Evolutionary conservation across 306 rosid genomes (phyloP).

Genomic region (Quercus variabilis): DNA sequence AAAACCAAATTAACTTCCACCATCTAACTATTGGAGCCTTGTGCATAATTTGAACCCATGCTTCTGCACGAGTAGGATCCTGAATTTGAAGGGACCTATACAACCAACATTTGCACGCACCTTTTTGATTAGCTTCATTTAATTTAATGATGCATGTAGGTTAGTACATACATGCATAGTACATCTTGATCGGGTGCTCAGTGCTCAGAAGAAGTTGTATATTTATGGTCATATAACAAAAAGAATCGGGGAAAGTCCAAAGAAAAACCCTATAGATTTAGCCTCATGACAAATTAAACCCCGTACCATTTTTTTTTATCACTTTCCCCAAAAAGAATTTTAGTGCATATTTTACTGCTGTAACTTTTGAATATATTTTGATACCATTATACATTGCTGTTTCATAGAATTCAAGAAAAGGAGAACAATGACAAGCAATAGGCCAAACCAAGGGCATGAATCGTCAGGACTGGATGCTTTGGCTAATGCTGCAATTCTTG

Average conservation of each 20-base stretch:
- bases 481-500: constrained; percentile 85
- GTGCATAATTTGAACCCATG: no score
- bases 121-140: background rate
- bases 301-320: no score
- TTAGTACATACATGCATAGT: background rate
- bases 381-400: constrained; percentile 18
- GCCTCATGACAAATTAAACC: no score
- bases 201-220: background rate
- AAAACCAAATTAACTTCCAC: no score
- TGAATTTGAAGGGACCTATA: no score
- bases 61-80: no score
- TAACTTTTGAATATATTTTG: background rate
- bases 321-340: background rate
- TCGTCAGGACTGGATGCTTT: constrained; percentile 90
- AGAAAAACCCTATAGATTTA: no score
- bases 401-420: constrained; percentile 75
- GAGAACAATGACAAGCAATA: constrained; percentile 41
- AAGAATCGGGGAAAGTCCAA: no score
- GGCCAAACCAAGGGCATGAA: constrained; percentile 55
- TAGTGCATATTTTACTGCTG: background rate
- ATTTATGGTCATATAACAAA: background rate
- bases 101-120: no score
- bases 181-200: background rate
- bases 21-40: no score
- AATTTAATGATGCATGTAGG: background rate